phyloP scores from a whole-genome alignment of 768 basidiomycete genomes.

The Kwoniella sp. region DNA sequence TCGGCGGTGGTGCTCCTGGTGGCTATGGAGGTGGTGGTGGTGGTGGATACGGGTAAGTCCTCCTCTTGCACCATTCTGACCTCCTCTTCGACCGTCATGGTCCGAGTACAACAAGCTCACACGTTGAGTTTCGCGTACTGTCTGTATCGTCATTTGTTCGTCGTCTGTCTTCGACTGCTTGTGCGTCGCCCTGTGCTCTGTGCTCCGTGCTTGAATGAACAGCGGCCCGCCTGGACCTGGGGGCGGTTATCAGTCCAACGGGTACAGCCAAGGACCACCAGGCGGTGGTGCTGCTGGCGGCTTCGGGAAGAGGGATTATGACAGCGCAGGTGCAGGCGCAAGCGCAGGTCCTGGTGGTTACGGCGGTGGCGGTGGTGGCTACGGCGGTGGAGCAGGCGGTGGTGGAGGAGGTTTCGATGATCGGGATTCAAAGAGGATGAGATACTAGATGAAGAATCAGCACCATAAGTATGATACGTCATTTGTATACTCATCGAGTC shows the following conservation, averaged over 20 bases:
- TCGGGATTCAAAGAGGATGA: conserved; percentile 6
- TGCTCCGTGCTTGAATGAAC: neutral
- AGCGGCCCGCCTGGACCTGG: conserved; percentile 28
- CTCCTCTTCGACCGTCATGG: neutral
- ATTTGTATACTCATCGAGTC: neutral
- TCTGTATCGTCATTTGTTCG: neutral
- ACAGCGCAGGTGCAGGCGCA: conserved; percentile 21
- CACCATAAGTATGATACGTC: neutral
- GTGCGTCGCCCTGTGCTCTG: neutral
- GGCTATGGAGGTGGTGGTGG: conserved; percentile 51
- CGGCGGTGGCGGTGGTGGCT: conserved; percentile 13
- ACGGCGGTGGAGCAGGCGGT: conserved; percentile 5
- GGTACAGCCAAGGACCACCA: conserved; percentile 32
- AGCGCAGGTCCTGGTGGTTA: neutral
- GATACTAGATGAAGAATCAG: neutral
- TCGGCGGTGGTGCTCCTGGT: conserved; percentile 25
- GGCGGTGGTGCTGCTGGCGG: conserved; percentile 37
- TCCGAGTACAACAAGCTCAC: neutral
- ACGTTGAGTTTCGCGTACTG: neutral
- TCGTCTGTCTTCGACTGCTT: no score
- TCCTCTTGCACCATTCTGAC: neutral
- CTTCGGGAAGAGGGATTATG: conserved; percentile 45
- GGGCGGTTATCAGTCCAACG: conserved; percentile 23
- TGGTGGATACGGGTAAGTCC: conserved; percentile 37
- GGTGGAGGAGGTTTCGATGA: conserved; percentile 17